phyloP scores from a whole-genome alignment of 169 alveolate genomes.

The Pseudocohnilembus persalinus region DNA sequence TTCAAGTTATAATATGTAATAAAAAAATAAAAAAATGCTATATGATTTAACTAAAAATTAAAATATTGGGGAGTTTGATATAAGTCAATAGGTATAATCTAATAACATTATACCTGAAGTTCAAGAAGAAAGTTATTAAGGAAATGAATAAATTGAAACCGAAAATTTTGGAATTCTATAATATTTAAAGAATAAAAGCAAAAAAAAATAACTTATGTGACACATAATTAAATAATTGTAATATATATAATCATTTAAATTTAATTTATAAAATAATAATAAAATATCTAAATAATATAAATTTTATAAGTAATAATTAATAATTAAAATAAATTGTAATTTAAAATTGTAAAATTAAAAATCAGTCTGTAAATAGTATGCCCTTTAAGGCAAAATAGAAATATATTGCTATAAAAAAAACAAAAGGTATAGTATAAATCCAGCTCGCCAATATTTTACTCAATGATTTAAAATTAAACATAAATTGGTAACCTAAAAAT shows the following conservation, averaged over 20 bases:
- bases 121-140: background rate
- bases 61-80: background rate
- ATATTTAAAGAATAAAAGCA: background rate
- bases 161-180: background rate
- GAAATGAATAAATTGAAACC: background rate
- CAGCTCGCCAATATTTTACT: background rate
- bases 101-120: too few relatives aligned
- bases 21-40: background rate
- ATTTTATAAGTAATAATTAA: too few relatives aligned
- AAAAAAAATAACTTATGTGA: background rate
- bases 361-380: too few relatives aligned
- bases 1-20: background rate
- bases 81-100: too few relatives aligned
- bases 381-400: background rate
- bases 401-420: background rate
- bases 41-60: background rate
- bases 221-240: too few relatives aligned
- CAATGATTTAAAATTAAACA: too few relatives aligned
- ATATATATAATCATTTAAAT: too few relatives aligned
- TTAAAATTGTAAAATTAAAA: too few relatives aligned
- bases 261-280: too few relatives aligned
- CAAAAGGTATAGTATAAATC: background rate
- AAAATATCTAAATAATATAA: too few relatives aligned
- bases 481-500: background rate
- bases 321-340: too few relatives aligned